Evolutionary conservation across 1,139 yeast species (phyloP).

Genomic region (Diutina scorzettiae): DNA sequence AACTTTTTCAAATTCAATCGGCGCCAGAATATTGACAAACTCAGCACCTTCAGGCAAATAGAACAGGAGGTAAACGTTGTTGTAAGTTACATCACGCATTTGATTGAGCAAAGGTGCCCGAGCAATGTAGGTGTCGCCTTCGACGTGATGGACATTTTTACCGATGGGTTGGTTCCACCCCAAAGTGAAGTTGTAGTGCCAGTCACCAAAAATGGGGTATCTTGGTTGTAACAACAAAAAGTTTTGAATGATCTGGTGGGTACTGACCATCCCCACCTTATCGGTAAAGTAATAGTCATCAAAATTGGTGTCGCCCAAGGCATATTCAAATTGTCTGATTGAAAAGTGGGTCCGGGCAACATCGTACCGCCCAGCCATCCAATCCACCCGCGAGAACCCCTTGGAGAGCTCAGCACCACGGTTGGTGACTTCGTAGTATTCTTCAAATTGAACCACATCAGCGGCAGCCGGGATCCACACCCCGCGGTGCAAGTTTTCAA

Average conservation of each 20-base stretch:
- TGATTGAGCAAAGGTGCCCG: slow-evolving; percentile 68
- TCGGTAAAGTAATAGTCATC: slow-evolving; percentile 71
- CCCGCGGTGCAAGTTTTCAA: slow-evolving; percentile 53
- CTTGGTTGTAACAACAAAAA: slow-evolving; percentile 62
- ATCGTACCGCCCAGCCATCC: slow-evolving; percentile 44
- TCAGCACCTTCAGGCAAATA: slow-evolving; percentile 86
- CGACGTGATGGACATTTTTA: slow-evolving; percentile 35
- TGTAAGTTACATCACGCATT: slow-evolving; percentile 57
- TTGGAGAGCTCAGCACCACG: slow-evolving; percentile 54
- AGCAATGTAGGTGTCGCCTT: slow-evolving; percentile 45
- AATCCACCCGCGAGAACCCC: slow-evolving; percentile 73
- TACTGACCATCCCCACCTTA: slow-evolving; percentile 89
- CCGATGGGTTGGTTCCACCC: slow-evolving; percentile 71
- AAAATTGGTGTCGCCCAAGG: slow-evolving; percentile 12
- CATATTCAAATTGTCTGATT: slow-evolving; percentile 43
- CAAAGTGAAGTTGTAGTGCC: slow-evolving; percentile 91
- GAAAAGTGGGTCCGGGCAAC: slow-evolving; percentile 33
- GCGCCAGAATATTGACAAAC: slow-evolving; percentile 45
- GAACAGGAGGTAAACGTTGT: slow-evolving; percentile 45
- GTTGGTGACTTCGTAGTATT: slow-evolving; percentile 72
- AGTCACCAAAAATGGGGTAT: slow-evolving; percentile 88
- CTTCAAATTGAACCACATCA: slow-evolving; percentile 48
- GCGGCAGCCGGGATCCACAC: slow-evolving; percentile 51
- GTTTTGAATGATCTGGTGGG: slow-evolving; percentile 44
- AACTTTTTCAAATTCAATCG: slow-evolving; percentile 32